Percentiles rank a stretch among this genome's conserved stretches.
phyloP scores from a whole-genome alignment of 2,329 filamentous ascomycete species.

The Chrysoporthe austroafricana region DNA sequence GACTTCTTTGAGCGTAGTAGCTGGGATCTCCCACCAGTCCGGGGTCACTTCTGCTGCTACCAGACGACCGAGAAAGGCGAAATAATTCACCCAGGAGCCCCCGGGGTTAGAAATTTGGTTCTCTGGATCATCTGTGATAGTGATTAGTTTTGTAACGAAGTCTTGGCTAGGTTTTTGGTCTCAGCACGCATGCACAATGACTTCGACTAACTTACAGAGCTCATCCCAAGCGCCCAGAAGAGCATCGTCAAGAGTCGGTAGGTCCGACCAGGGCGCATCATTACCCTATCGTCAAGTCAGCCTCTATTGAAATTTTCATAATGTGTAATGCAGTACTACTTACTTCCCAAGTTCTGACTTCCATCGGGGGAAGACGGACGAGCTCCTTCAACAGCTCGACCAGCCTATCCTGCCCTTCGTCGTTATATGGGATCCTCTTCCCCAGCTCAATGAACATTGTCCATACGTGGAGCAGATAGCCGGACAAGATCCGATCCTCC shows the following conservation, averaged over 20 bases:
- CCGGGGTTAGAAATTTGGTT: slow-evolving; percentile 23
- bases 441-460: slow-evolving; percentile 29
- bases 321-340: background rate
- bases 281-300: slow-evolving; percentile 21
- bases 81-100: slow-evolving; percentile 27
- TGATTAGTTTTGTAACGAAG: background rate
- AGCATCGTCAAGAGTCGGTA: slow-evolving; percentile 28
- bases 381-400: slow-evolving; percentile 26
- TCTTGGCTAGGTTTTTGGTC: background rate
- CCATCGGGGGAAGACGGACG: slow-evolving; percentile 27
- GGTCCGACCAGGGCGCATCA: slow-evolving; percentile 27
- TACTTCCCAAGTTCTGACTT: slow-evolving; percentile 29
- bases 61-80: slow-evolving; percentile 27
- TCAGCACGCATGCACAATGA: background rate
- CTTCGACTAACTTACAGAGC: slow-evolving; percentile 14
- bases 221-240: slow-evolving; percentile 27
- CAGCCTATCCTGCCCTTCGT: slow-evolving; percentile 25
- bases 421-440: slow-evolving; percentile 25
- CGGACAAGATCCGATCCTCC: slow-evolving; percentile 28
- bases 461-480: slow-evolving; percentile 28
- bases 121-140: slow-evolving; percentile 23
- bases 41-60: slow-evolving; percentile 26
- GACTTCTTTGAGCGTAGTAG: slow-evolving; percentile 26
- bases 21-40: slow-evolving; percentile 29
- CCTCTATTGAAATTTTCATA: slow-evolving; percentile 1